A percentile compares a stretch with the other conserved stretches of the same genome.
phyloP scores from a whole-genome alignment of 306 rosid species.

The Castanea mollissima region DNA sequence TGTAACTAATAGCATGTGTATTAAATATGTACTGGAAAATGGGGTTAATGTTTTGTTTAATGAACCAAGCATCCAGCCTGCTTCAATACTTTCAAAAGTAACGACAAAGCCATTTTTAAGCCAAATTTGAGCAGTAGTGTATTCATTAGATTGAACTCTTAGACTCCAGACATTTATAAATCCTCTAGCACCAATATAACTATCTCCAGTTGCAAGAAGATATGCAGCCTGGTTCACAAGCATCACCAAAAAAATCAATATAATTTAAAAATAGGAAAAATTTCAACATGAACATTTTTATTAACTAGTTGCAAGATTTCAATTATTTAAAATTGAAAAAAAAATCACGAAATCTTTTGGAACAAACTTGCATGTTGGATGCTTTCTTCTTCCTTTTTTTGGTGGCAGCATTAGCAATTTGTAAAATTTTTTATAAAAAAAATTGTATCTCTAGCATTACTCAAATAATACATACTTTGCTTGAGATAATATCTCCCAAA shows the following conservation, averaged over 20 bases:
- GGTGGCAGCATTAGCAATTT: no score
- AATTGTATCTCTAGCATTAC: no score
- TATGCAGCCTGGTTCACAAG: slow-evolving; percentile 36
- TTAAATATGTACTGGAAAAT: background rate
- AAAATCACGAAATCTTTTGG: no score
- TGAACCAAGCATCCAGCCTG: slow-evolving; percentile 60
- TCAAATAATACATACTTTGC: no score
- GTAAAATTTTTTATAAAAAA: no score
- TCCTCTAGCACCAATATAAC: slow-evolving; percentile 60
- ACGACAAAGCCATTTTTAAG: slow-evolving; percentile 31
- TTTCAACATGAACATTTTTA: no score
- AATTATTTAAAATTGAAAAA: no score
- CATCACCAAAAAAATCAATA: background rate
- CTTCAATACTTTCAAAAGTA: slow-evolving; percentile 56
- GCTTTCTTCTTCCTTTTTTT: no score
- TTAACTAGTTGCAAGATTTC: no score
- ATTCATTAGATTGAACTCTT: slow-evolving; percentile 41
- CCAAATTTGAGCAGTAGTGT: slow-evolving; percentile 62
- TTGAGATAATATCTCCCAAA: no score
- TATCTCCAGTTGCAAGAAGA: slow-evolving; percentile 40
- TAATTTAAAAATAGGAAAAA: background rate
- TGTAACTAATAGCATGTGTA: background rate
- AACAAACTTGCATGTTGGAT: no score
- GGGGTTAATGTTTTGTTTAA: background rate
- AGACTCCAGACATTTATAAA: slow-evolving; percentile 65